Evolutionary conservation across 805 yeast species (phyloP).

Genomic region (Ogataea nitratoaversa): DNA sequence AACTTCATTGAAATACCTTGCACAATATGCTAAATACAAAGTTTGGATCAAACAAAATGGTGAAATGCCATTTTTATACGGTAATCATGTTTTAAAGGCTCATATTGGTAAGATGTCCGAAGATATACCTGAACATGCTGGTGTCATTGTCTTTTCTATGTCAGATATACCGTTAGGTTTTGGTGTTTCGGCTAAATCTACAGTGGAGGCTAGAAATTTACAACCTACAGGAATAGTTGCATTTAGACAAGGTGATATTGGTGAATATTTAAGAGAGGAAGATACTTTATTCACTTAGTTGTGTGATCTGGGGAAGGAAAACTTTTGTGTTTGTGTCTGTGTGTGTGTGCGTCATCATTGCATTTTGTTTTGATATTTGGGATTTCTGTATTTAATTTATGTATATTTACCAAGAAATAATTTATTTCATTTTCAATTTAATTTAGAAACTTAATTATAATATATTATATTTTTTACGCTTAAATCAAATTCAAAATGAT

Average conservation of each 20-base stretch:
- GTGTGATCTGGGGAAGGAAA: no score
- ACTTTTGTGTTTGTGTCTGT: no score
- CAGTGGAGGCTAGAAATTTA: constrained; percentile 78
- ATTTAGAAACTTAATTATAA: not conserved
- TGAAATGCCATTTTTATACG: constrained; percentile 97
- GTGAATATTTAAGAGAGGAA: constrained; percentile 96
- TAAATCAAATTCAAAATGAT: not conserved
- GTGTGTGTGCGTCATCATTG: constrained; percentile 6
- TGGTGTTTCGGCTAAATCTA: constrained; percentile 90
- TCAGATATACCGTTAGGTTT: constrained; percentile 89
- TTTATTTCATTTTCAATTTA: no score
- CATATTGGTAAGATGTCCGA: constrained; percentile 96
- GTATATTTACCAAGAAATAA: no score
- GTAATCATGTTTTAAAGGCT: constrained; percentile 94
- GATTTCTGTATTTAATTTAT: not conserved
- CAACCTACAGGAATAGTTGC: constrained; percentile 95
- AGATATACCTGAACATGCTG: constrained; percentile 97
- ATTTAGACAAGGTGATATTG: constrained; percentile 95
- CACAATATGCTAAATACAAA: constrained; percentile 87
- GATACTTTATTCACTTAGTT: constrained; percentile 87
- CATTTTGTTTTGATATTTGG: not conserved
- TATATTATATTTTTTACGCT: not conserved
- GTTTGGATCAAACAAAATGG: constrained; percentile 97
- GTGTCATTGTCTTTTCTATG: constrained; percentile 90
- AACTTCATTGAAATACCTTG: constrained; percentile 79